phyloP scores from a whole-genome alignment of 805 yeast species.

The Candida silvicultrix region DNA sequence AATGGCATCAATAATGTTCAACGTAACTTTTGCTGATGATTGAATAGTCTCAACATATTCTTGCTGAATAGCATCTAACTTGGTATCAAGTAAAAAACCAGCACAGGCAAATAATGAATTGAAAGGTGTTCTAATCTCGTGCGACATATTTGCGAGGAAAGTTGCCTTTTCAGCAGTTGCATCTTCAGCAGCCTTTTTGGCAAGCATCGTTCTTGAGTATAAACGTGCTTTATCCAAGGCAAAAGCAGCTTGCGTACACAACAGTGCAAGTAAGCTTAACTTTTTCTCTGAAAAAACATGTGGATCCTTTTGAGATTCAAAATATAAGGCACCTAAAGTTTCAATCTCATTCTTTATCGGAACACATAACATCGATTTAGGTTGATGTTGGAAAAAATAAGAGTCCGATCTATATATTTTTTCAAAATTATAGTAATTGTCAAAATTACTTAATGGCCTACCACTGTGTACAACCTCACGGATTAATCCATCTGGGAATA shows the following conservation, averaged over 20 bases:
- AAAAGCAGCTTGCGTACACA: slow-evolving; percentile 48
- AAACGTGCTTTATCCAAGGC: slow-evolving; percentile 41
- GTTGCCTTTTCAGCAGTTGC: slow-evolving; percentile 85
- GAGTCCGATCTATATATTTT: slow-evolving; percentile 30
- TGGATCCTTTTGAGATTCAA: slow-evolving; percentile 28
- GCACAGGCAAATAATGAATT: slow-evolving; percentile 92
- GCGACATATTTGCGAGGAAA: slow-evolving; percentile 81
- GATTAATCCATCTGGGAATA: slow-evolving; percentile 34
- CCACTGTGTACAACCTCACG: slow-evolving; percentile 33
- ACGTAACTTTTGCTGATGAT: slow-evolving; percentile 76
- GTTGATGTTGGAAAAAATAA: slow-evolving; percentile 30
- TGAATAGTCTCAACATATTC: slow-evolving; percentile 86
- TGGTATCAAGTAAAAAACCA: slow-evolving; percentile 76
- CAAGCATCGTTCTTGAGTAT: slow-evolving; percentile 45
- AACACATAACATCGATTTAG: slow-evolving; percentile 34
- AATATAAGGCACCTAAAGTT: slow-evolving; percentile 39
- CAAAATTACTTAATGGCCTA: slow-evolving; percentile 28
- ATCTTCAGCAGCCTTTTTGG: slow-evolving; percentile 86
- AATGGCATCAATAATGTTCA: slow-evolving; percentile 83
- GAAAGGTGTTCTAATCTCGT: slow-evolving; percentile 85
- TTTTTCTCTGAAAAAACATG: slow-evolving; percentile 27
- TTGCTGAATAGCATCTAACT: slow-evolving; percentile 78
- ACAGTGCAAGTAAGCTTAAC: slow-evolving; percentile 33
- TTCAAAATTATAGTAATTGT: slow-evolving; percentile 29
- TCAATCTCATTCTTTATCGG: slow-evolving; percentile 38